phyloP scores from a whole-genome alignment of 345 rosid species.

The Rhizophora mangle region DNA sequence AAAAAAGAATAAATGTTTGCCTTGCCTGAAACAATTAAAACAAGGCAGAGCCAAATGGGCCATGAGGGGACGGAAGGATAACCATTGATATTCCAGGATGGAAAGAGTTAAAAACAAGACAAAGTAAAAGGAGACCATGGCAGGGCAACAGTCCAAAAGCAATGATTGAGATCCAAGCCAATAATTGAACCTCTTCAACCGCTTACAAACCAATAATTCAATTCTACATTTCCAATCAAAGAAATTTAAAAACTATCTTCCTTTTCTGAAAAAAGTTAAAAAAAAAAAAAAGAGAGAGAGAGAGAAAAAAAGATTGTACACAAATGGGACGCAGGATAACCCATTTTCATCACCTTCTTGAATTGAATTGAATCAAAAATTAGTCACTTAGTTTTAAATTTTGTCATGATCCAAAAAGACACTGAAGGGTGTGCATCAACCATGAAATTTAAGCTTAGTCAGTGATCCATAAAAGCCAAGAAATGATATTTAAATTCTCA shows the following conservation, averaged over 20 bases:
- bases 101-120: conserved; percentile 23
- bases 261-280: neutral
- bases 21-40: too few relatives aligned
- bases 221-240: conserved; percentile 13
- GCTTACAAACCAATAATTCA: conserved; percentile 31
- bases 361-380: conserved; percentile 1
- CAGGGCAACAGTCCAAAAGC: conserved; percentile 22
- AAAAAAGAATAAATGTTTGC: too few relatives aligned
- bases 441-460: neutral
- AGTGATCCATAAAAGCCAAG: neutral
- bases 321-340: neutral
- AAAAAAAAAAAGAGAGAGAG: neutral
- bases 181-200: conserved; percentile 41
- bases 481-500: neutral
- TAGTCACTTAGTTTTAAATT: conserved; percentile 4
- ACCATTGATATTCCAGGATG: conserved; percentile 12
- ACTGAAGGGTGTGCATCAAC: neutral
- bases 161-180: conserved; percentile 49
- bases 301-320: neutral
- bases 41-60: neutral
- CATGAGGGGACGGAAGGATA: neutral
- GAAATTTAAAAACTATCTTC: neutral
- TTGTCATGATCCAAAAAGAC: conserved; percentile 13
- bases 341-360: neutral
- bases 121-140: conserved; percentile 7